Percentiles rank a stretch among this genome's conserved stretches.
phyloP scores from a whole-genome alignment of 768 basidiomycete genomes.

The Nevesoporus exiguus region DNA sequence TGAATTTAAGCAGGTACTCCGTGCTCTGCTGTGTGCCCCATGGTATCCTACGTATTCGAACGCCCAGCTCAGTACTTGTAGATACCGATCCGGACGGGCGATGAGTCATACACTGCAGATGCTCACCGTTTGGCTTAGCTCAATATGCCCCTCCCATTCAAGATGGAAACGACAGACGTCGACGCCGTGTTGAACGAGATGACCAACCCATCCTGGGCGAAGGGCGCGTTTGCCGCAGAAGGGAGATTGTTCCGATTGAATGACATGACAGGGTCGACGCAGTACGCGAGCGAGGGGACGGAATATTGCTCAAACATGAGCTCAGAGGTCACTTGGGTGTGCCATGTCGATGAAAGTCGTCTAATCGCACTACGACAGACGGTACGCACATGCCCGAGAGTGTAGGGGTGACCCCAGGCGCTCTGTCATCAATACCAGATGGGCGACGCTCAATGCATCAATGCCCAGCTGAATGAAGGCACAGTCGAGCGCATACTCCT shows the following conservation, averaged over 20 bases:
- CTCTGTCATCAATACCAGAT: conserved; percentile 94
- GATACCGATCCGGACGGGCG: background rate
- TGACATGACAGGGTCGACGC: conserved; percentile 88
- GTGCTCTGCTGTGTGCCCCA: conserved; percentile 91
- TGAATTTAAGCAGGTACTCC: conserved; percentile 88
- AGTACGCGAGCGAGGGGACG: conserved; percentile 83
- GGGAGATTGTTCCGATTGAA: conserved; percentile 77
- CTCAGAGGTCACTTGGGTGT: conserved; percentile 79
- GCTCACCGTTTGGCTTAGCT: conserved; percentile 82
- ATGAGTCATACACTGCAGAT: background rate
- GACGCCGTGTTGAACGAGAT: conserved; percentile 90
- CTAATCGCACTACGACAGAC: background rate
- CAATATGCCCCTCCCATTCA: conserved; percentile 78
- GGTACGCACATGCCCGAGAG: conserved; percentile 73
- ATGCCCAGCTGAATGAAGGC: conserved; percentile 86
- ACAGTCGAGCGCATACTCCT: conserved; percentile 96
- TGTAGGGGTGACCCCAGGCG: conserved; percentile 84
- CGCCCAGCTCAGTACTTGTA: background rate
- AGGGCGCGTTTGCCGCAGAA: conserved; percentile 31
- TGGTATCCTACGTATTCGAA: conserved; percentile 66
- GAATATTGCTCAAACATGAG: conserved; percentile 93
- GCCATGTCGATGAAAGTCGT: background rate
- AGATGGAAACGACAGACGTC: conserved; percentile 86
- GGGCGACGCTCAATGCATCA: conserved; percentile 68
- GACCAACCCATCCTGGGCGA: conserved; percentile 71